Conservation (phyloP, 169 alveolate species). For the Eimeria necatrix region DNA sequence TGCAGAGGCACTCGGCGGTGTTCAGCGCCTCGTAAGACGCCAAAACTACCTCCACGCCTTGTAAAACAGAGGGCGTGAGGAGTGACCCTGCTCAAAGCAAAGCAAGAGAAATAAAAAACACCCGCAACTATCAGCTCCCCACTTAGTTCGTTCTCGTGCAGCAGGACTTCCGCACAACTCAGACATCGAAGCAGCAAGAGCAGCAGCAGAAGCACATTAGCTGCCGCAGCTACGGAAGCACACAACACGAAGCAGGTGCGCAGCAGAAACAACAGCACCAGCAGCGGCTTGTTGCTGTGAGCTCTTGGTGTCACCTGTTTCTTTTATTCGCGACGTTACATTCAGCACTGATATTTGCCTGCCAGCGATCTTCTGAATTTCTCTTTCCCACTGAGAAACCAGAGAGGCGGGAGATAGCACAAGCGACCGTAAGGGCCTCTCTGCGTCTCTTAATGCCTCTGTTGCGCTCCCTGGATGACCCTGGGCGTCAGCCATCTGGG, state of each 20-base stretch:
- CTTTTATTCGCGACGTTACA: not conserved
- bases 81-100: not conserved
- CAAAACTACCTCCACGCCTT: not conserved
- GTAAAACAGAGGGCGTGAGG: constrained; percentile 1
- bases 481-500: not conserved
- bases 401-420: constrained; percentile 23
- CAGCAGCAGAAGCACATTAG: not conserved
- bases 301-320: not conserved
- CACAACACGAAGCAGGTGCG: not conserved
- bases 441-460: not conserved
- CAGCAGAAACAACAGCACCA: not conserved
- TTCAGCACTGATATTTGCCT: not conserved
- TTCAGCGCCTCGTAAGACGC: not conserved
- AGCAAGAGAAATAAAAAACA: not conserved
- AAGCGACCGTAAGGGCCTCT: not conserved
- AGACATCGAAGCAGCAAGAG: not conserved
- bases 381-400: not conserved
- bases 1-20: not conserved
- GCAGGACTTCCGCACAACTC: not conserved
- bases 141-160: not conserved
- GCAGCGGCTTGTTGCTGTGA: not conserved
- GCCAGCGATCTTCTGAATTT: not conserved
- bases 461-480: not conserved
- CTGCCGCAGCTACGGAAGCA: not conserved
- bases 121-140: not conserved